These are phyloP conservation scores for Botrytis paeoniae DNA, from an alignment of 2,329 filamentous ascomycete genomes.

Conservation along the genomic window DNA sequence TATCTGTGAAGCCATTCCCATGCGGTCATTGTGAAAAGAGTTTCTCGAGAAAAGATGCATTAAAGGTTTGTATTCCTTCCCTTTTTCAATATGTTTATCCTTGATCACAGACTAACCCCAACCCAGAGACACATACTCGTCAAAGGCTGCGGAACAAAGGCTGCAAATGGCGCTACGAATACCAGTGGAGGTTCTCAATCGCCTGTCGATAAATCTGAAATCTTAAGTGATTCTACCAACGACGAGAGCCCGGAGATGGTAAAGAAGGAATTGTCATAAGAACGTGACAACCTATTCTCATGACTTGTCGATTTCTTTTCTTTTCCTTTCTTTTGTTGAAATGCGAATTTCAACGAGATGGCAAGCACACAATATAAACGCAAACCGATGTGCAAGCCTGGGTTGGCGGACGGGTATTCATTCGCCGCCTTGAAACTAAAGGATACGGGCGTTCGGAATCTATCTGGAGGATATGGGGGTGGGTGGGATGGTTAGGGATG, in stretches of 20 bases:
- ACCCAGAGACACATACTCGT: constrained; percentile 63
- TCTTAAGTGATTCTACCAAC: constrained; percentile 36
- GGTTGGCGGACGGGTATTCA: neutral
- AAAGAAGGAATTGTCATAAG: constrained; percentile 32
- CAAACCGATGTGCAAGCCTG: neutral
- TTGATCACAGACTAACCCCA: constrained; percentile 32
- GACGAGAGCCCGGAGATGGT: constrained; percentile 30
- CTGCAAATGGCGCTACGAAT: constrained; percentile 25
- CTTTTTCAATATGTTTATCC: constrained; percentile 22
- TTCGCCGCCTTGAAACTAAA: constrained; percentile 7
- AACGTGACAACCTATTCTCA: neutral
- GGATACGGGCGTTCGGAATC: constrained; percentile 11
- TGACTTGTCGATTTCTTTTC: neutral
- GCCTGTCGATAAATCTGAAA: constrained; percentile 34
- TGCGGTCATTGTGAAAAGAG: constrained; percentile 92
- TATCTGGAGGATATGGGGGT: neutral
- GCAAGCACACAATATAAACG: neutral
- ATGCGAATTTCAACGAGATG: neutral
- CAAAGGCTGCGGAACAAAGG: constrained; percentile 60
- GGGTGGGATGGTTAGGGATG: neutral
- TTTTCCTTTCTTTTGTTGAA: neutral
- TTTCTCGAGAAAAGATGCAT: constrained; percentile 92
- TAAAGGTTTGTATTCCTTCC: constrained; percentile 70
- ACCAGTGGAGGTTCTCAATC: constrained; percentile 32
- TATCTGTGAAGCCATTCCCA: constrained; percentile 93